Evolutionary conservation across 176 grass and related monocot species (phyloP).

Genomic region (Cocos nucifera): DNA sequence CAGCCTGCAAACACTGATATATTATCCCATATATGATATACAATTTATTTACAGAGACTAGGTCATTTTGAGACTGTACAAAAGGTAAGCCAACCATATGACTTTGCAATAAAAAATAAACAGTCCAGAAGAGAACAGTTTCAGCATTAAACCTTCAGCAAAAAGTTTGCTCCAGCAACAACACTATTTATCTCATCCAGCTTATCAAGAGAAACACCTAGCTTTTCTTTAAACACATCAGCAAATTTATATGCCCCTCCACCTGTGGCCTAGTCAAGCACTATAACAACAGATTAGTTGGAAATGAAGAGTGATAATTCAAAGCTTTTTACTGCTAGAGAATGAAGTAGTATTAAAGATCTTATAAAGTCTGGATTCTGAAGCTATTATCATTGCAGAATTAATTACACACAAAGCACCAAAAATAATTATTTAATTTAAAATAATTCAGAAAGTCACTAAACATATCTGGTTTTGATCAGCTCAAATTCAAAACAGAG

Average conservation of each 20-base stretch:
- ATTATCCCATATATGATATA: no score
- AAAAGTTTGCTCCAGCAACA: slow-evolving; percentile 83
- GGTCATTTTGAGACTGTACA: no score
- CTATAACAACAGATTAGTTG: neutral
- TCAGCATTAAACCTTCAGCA: slow-evolving; percentile 55
- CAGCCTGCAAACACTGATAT: no score
- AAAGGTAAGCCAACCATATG: neutral
- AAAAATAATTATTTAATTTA: no score
- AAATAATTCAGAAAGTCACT: no score
- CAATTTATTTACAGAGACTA: no score
- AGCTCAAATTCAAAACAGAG: no score
- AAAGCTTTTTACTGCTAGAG: neutral
- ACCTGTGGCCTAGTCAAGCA: slow-evolving; percentile 64
- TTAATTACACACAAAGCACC: no score
- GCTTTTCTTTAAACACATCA: slow-evolving; percentile 56
- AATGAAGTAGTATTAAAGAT: slow-evolving; percentile 10
- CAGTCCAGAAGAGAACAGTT: slow-evolving; percentile 3
- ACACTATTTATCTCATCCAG: slow-evolving; percentile 94
- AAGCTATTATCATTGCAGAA: no score
- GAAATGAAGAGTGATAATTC: no score
- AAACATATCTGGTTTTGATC: no score
- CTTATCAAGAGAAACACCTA: slow-evolving; percentile 89
- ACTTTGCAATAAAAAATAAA: neutral
- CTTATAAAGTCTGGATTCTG: neutral
- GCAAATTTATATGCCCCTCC: slow-evolving; percentile 88